Evolutionary conservation across 352 stramenopile species (phyloP).

Genomic region (Phytophthora crassamura): DNA sequence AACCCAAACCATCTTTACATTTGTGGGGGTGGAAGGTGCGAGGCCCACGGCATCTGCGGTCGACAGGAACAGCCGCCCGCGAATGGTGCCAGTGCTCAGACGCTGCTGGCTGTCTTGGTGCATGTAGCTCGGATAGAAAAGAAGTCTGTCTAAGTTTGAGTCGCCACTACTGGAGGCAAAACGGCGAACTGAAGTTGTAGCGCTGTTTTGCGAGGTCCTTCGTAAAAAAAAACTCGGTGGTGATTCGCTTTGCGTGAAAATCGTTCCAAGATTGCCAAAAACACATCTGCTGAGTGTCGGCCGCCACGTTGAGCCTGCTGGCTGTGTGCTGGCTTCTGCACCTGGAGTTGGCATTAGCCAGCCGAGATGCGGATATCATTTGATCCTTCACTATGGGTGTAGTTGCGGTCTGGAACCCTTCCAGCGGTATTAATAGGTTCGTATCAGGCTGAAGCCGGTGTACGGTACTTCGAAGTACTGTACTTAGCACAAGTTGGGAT

Average conservation of each 20-base stretch:
- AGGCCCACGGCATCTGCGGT: slow-evolving; percentile 19
- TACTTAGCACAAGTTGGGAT: not conserved
- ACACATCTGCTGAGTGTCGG: not conserved
- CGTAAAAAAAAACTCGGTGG: too few relatives aligned
- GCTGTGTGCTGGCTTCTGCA: not conserved
- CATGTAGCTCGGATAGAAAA: too few relatives aligned
- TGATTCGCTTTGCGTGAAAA: too few relatives aligned
- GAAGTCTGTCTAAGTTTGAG: too few relatives aligned
- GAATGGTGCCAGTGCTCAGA: slow-evolving; percentile 5
- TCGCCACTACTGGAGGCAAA: too few relatives aligned
- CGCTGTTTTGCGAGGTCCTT: too few relatives aligned
- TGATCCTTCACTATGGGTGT: too few relatives aligned
- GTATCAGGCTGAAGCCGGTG: not conserved
- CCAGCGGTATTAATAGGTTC: too few relatives aligned
- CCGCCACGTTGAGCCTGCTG: not conserved
- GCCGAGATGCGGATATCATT: not conserved
- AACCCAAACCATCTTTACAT: slow-evolving; percentile 27
- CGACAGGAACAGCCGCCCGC: slow-evolving; percentile 9
- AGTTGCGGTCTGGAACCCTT: too few relatives aligned
- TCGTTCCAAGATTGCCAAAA: too few relatives aligned
- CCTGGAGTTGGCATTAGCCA: not conserved
- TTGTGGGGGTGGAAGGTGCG: slow-evolving; percentile 20
- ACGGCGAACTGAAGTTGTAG: too few relatives aligned
- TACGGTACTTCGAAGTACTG: too few relatives aligned
- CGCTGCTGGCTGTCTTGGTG: not conserved